Evolutionary conservation across 73 alveolate genomes (phyloP), one percentile per base, ranked within the genome.

Genomic region (Paramecium primaurelia): DNA sequence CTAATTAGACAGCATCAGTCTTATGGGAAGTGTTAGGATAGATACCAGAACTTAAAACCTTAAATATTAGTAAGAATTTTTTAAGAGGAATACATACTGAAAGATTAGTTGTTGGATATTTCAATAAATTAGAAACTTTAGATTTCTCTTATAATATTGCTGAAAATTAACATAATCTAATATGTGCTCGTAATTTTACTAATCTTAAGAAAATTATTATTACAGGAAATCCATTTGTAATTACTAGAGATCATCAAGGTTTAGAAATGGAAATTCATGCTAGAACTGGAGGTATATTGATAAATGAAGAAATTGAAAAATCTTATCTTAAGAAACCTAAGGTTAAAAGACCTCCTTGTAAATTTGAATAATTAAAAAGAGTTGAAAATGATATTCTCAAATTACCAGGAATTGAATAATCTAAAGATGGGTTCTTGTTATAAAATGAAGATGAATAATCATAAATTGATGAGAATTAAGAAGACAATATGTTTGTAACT

Each of bases 221-320:
- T 34, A 89, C 94, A 18, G 94, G 94, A 45, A 89, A 89, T 44
- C 94, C 94, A 42, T 89, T 89, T 71, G 86, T 73, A 25, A 54
- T 89, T 28, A 71, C 58, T 58, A 47, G 92, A 89, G 91, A 49
- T 44, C 94, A 89, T 71, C 18, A 89, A 89, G 94, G 94, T 9
- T 49, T 89, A 71, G 94, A 89, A 89, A 89, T 89, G 94, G 94
- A 89, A 89, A 83, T 89, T 0, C 88, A 89, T 89, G 94, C 94
- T 42, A 69, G 94, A 89, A 89, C 94, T 26, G 94, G 94, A 6
- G 94, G 89, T 12, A 89, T 89, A 28, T 42, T 89, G 14, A 45
- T 89, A 4, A 89, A 89, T 71, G 94, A 89, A 7, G 94, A 89
- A n/a, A 71, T 89, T 4, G 94, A 89, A 11, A 89, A 71, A 36